Percentiles rank a stretch among this genome's conserved stretches.
Conservation (phyloP, 768 basidiomycete genomes). For the Suillus occidentalis region DNA sequence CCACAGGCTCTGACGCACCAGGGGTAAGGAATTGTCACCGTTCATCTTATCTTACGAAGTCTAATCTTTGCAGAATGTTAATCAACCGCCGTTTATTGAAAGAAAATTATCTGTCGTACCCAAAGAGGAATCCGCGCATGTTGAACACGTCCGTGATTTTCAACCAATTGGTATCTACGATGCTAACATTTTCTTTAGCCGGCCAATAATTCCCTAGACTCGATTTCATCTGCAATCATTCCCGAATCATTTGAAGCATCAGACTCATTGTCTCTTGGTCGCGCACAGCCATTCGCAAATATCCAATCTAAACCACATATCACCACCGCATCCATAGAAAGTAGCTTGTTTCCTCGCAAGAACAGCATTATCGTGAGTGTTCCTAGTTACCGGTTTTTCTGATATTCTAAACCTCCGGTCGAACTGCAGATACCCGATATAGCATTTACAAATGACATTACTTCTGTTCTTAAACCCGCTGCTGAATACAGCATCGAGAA, state of each 20-base stretch:
- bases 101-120: not conserved
- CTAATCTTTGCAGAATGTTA: not conserved
- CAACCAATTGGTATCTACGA: not conserved
- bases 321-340: not conserved
- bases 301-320: not conserved
- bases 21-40: not conserved
- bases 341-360: not conserved
- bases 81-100: not conserved
- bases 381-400: not conserved
- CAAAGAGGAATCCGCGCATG: not conserved
- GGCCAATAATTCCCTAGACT: constrained; percentile 1
- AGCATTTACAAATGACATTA: not conserved
- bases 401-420: not conserved
- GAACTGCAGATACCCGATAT: not conserved
- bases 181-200: not conserved
- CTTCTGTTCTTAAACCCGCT: not conserved
- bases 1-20: not conserved
- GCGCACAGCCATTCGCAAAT: not conserved
- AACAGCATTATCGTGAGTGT: not conserved
- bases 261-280: not conserved
- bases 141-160: not conserved
- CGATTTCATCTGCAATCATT: not conserved
- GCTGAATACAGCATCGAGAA: not conserved
- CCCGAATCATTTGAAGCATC: constrained; percentile 4
- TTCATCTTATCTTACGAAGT: not conserved